Percentiles rank a stretch among this genome's conserved stretches.
phyloP scores from a whole-genome alignment of 2,329 filamentous ascomycete species.

The Hymenoscyphus fructigenus region DNA sequence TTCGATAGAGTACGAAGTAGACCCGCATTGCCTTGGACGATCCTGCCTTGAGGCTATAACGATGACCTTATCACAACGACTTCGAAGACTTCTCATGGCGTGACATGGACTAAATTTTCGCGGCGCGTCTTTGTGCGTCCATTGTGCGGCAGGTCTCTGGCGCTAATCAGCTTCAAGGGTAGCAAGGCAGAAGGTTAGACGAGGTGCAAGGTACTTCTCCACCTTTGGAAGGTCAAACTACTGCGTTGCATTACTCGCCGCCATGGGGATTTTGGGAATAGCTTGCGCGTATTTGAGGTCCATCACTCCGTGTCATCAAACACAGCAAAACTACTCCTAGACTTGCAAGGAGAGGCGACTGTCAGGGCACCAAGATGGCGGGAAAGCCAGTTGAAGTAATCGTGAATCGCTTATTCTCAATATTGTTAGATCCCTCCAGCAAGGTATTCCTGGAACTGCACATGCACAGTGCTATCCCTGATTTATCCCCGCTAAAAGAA shows the following conservation, averaged over 20 bases:
- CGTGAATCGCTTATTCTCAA: slow-evolving; percentile 4
- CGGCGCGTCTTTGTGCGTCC: neutral
- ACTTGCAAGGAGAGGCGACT: slow-evolving; percentile 6
- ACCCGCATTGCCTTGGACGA: slow-evolving; percentile 3
- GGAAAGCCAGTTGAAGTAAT: neutral
- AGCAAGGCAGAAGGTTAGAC: slow-evolving; percentile 2
- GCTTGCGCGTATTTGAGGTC: neutral
- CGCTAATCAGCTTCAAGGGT: neutral
- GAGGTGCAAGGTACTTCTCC: slow-evolving; percentile 9
- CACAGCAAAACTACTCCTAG: neutral
- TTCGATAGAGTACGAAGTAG: neutral
- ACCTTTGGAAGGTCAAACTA: slow-evolving; percentile 12
- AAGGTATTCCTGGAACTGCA: slow-evolving; percentile 2
- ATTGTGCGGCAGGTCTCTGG: slow-evolving; percentile 3
- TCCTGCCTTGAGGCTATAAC: slow-evolving; percentile 17
- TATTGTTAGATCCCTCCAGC: neutral
- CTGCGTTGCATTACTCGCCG: slow-evolving; percentile 13
- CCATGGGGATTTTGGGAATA: neutral
- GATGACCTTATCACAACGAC: neutral
- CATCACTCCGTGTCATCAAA: neutral
- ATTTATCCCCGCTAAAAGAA: neutral
- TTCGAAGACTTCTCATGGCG: neutral
- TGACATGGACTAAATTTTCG: slow-evolving; percentile 2
- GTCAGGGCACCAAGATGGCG: neutral
- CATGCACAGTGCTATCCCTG: slow-evolving; percentile 6